Conservation (phyloP, 176 grass and related monocot species). For the Phyllostachys edulis region DNA sequence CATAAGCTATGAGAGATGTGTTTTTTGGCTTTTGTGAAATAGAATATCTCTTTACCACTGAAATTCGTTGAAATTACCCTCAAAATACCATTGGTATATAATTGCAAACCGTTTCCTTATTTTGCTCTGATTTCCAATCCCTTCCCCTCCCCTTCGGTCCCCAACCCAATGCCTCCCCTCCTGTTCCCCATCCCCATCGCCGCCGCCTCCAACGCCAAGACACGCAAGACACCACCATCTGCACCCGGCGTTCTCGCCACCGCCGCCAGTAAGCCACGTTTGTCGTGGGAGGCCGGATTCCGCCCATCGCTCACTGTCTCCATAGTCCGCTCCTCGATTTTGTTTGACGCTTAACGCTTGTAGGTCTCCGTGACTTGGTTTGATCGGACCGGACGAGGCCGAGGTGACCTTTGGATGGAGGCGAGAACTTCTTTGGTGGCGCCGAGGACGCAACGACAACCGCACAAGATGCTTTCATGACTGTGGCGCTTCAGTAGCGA, state of each 20-base stretch:
- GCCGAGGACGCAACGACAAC: background rate
- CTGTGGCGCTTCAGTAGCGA: slow-evolving; percentile 25
- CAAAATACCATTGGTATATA: too few species aligned
- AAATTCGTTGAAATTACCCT: too few species aligned
- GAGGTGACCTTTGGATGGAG: background rate
- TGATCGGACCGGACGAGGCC: background rate
- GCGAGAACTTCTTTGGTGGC: background rate
- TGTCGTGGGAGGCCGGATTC: background rate
- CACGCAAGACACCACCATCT: too few species aligned
- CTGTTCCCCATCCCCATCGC: too few species aligned
- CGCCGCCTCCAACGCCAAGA: too few species aligned
- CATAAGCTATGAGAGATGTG: too few species aligned
- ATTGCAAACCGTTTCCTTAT: too few species aligned
- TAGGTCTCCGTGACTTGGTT: background rate
- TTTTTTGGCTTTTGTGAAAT: too few species aligned
- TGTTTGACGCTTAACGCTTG: background rate
- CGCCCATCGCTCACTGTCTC: background rate
- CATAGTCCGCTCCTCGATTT: background rate
- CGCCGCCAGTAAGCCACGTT: background rate
- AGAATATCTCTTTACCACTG: too few species aligned
- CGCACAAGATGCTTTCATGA: slow-evolving; percentile 22
- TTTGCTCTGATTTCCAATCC: too few species aligned
- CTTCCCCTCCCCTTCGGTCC: too few species aligned
- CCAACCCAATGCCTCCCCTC: too few species aligned
- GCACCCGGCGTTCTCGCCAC: background rate